Evolutionary conservation across 768 basidiomycete species (phyloP).

Genomic region (Suillus lakei): DNA sequence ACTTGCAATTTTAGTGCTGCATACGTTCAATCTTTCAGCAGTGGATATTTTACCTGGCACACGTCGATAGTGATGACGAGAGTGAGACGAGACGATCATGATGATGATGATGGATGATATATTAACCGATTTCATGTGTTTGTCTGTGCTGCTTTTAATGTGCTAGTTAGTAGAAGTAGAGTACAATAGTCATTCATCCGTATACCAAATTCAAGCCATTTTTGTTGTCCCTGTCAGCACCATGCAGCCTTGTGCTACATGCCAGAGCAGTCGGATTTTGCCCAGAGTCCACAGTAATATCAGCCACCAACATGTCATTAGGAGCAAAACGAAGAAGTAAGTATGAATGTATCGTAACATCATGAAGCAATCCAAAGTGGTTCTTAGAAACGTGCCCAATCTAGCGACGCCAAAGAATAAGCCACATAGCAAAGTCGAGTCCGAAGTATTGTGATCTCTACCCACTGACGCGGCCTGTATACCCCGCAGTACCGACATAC

Average conservation of each 20-base stretch:
- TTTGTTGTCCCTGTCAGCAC: not conserved
- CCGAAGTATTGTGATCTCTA: not conserved
- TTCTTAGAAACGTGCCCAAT: not conserved
- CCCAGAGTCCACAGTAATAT: not conserved
- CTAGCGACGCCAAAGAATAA: not conserved
- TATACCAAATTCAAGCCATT: not conserved
- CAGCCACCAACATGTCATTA: not conserved
- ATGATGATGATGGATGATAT: constrained; percentile 5
- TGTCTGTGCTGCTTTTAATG: constrained; percentile 4
- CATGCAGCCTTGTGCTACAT: not conserved
- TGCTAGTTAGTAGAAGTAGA: constrained; percentile 9
- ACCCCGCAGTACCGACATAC: constrained; percentile 31
- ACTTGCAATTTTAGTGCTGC: not conserved
- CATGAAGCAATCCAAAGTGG: constrained; percentile 5
- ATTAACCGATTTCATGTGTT: not conserved
- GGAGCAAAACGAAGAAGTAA: not conserved
- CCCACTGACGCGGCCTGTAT: not conserved
- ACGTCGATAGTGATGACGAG: constrained; percentile 2
- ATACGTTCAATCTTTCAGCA: not conserved
- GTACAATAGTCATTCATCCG: constrained; percentile 4
- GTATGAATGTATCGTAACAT: not conserved
- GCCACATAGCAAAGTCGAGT: not conserved
- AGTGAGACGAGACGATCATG: not conserved
- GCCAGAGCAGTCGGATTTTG: not conserved
- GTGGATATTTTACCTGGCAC: constrained; percentile 3